These are phyloP conservation scores for Xerocomellus amylosporus DNA, from an alignment of 768 basidiomycete species.

Conservation along the genomic window DNA sequence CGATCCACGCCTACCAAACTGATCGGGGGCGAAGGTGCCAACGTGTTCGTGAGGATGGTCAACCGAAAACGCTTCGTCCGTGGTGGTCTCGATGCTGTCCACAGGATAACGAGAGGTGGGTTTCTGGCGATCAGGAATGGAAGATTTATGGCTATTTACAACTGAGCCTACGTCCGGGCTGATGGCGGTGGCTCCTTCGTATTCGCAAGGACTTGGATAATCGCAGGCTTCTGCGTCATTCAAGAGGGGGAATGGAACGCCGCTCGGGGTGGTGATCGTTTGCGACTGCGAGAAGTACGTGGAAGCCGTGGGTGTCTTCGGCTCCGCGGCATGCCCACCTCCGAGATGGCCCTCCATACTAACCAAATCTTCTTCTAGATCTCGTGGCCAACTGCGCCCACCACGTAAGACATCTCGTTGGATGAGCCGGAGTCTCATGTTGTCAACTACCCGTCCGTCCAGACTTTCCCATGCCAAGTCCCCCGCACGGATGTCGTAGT, in stretches of 20 bases:
- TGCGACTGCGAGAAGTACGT: constrained; percentile 35
- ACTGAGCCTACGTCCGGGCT: constrained; percentile 9
- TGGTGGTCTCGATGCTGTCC: constrained; percentile 13
- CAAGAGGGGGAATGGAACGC: constrained; percentile 25
- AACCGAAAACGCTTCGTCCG: constrained; percentile 11
- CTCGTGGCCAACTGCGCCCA: constrained; percentile 18
- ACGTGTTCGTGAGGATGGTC: constrained; percentile 17
- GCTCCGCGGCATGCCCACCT: constrained; percentile 35
- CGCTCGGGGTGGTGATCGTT: constrained; percentile 22
- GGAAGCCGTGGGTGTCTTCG: constrained; percentile 36
- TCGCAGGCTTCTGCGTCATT: constrained; percentile 21
- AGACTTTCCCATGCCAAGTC: constrained; percentile 49
- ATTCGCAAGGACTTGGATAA: constrained; percentile 20
- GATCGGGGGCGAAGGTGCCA: constrained; percentile 16
- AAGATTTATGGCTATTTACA: constrained; percentile 7
- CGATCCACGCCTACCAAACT: constrained; percentile 33
- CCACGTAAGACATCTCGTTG: constrained; percentile 32
- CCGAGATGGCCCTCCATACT: constrained; percentile 30
- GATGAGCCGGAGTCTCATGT: constrained; percentile 48
- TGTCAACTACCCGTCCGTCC: constrained; percentile 48
- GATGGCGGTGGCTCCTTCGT: constrained; percentile 16
- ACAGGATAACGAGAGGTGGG: constrained; percentile 14
- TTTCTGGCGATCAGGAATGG: constrained; percentile 21
- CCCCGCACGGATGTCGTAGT: constrained; percentile 62
- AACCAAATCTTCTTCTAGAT: constrained; percentile 28